Percentiles rank a stretch among this genome's conserved stretches.
These are phyloP conservation scores for Lodderomyces beijingensis DNA, from an alignment of 1,139 yeast genomes.

Conservation along the genomic window DNA sequence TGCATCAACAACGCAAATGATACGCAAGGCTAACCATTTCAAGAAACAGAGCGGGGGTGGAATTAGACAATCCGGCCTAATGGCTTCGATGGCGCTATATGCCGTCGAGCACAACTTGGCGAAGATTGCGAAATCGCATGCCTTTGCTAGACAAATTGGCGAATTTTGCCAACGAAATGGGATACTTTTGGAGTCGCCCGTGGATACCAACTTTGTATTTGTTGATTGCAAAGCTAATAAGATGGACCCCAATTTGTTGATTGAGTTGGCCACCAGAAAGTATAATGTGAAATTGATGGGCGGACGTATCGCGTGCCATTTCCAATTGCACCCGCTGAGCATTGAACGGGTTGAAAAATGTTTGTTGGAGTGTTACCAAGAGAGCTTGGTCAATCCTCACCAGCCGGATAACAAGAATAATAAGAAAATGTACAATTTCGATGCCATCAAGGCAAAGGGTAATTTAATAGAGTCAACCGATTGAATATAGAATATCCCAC, in stretches of 20 bases:
- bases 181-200: slow-evolving; percentile 66
- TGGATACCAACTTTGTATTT: slow-evolving; percentile 83
- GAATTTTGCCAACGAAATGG: slow-evolving; percentile 45
- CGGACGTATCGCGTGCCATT: slow-evolving; percentile 79
- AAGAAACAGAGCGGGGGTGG: slow-evolving; percentile 96
- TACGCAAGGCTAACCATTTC: slow-evolving; percentile 77
- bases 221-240: slow-evolving; percentile 58
- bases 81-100: slow-evolving; percentile 74
- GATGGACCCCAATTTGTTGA: slow-evolving; percentile 56
- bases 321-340: slow-evolving; percentile 65
- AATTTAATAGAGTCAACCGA: too few relatives aligned
- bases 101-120: slow-evolving; percentile 77
- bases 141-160: slow-evolving; percentile 65
- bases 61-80: slow-evolving; percentile 81
- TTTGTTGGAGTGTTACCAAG: slow-evolving; percentile 52
- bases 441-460: slow-evolving; percentile 16
- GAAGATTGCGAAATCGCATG: slow-evolving; percentile 58
- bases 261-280: slow-evolving; percentile 49
- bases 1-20: slow-evolving; percentile 50
- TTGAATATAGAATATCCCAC: too few relatives aligned
- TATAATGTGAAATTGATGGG: slow-evolving; percentile 68
- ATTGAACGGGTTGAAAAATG: slow-evolving; percentile 63
- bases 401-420: slow-evolving; percentile 19
- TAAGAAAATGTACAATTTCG: slow-evolving; percentile 31
- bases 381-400: slow-evolving; percentile 29